phyloP scores from a whole-genome alignment of 495 filamentous ascomycete genomes.

The Lichina pygmaea region DNA sequence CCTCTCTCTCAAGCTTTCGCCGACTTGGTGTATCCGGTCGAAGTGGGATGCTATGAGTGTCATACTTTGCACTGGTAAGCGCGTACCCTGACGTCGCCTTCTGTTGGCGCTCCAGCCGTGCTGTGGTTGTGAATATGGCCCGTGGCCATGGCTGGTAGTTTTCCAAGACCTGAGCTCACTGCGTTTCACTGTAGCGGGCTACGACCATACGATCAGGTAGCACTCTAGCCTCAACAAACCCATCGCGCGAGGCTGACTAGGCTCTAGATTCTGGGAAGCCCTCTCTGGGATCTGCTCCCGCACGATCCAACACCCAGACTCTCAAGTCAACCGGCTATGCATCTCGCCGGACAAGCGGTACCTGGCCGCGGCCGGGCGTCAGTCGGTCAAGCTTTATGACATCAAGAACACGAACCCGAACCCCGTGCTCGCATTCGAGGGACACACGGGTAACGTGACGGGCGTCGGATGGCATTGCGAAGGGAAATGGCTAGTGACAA shows the following conservation, averaged over 20 bases:
- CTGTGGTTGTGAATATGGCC: neutral
- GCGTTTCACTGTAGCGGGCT: conserved; percentile 39
- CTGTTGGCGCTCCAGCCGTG: neutral
- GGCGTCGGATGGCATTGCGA: conserved; percentile 95
- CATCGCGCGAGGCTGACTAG: neutral
- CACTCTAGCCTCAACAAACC: conserved; percentile 3
- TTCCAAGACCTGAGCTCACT: neutral
- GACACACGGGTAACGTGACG: conserved; percentile 84
- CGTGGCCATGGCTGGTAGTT: conserved; percentile 3
- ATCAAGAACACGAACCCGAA: conserved; percentile 91
- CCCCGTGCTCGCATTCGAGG: conserved; percentile 75
- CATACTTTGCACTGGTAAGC: conserved; percentile 63
- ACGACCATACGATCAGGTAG: conserved; percentile 96
- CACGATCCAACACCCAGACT: conserved; percentile 91
- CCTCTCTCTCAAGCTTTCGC: too few species aligned
- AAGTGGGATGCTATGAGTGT: conserved; percentile 36
- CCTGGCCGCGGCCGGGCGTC: conserved; percentile 82
- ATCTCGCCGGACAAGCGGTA: conserved; percentile 95
- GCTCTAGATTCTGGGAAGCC: conserved; percentile 83
- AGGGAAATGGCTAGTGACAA: conserved; percentile 99
- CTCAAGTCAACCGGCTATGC: conserved; percentile 92
- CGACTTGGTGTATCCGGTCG: too few species aligned
- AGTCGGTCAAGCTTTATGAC: conserved; percentile 88
- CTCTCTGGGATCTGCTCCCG: conserved; percentile 92
- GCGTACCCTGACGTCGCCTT: neutral